These are phyloP conservation scores for Sporothrix variecibatus DNA, from an alignment of 2,329 filamentous ascomycete species.

Conservation along the genomic window DNA sequence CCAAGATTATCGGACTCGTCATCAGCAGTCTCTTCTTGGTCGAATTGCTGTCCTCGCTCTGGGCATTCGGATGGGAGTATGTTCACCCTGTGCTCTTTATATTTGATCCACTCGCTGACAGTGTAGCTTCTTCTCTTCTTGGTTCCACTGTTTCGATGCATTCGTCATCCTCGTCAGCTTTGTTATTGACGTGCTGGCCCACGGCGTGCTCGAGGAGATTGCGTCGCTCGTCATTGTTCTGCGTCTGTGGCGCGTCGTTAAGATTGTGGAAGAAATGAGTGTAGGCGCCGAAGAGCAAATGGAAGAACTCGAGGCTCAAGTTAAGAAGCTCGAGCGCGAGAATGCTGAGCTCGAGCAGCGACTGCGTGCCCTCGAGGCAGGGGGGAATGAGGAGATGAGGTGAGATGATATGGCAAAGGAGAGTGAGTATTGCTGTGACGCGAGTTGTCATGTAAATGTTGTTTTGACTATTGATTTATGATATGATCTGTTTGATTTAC, in stretches of 20 bases:
- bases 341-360: constrained; percentile 40
- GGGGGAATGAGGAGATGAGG: not conserved
- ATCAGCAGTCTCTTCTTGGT: constrained; percentile 66
- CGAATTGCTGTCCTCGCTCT: constrained; percentile 58
- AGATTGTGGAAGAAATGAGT: constrained; percentile 69
- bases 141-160: constrained; percentile 67
- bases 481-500: not conserved
- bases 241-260: constrained; percentile 68
- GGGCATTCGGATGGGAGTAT: constrained; percentile 58
- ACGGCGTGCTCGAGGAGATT: constrained; percentile 62
- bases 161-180: constrained; percentile 64
- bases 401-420: too few species aligned
- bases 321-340: constrained; percentile 55
- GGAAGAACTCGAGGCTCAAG: constrained; percentile 55
- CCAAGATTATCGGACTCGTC: constrained; percentile 56
- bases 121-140: constrained; percentile 55
- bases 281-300: constrained; percentile 64
- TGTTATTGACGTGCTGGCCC: constrained; percentile 60
- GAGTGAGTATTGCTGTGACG: not conserved
- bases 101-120: not conserved
- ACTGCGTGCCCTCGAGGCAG: constrained; percentile 20
- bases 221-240: constrained; percentile 67
- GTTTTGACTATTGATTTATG: not conserved
- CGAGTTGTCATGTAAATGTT: not conserved
- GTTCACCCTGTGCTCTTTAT: not conserved